These are phyloP conservation scores for Metarhizium humberi DNA, from an alignment of 2,329 filamentous ascomycete species.

Conservation along the genomic window DNA sequence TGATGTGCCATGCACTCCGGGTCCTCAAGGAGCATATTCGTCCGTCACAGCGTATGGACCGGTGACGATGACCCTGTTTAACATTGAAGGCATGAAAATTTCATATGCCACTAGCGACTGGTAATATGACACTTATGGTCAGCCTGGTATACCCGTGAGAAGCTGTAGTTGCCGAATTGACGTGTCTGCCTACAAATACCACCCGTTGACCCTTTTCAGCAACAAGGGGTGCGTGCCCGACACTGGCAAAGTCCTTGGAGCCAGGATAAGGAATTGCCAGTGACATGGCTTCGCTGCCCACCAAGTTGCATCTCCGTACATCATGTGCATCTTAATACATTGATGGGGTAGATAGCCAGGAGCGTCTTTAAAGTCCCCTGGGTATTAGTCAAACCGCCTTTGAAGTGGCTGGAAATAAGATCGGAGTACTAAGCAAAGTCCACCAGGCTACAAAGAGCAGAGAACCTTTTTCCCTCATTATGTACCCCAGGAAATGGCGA, in stretches of 20 bases:
- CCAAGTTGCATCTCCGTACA: neutral
- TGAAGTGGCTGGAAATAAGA: neutral
- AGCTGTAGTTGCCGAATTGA: neutral
- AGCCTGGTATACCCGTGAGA: neutral
- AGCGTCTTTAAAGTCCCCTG: neutral
- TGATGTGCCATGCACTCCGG: too few relatives aligned
- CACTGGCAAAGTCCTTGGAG: neutral
- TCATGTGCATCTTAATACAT: neutral
- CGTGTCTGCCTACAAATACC: neutral
- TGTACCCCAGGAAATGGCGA: neutral
- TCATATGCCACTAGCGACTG: neutral
- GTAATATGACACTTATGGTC: neutral
- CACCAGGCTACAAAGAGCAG: too few relatives aligned
- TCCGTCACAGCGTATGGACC: too few relatives aligned
- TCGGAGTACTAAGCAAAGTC: neutral
- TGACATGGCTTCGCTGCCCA: neutral
- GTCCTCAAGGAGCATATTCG: too few relatives aligned
- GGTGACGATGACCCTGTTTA: too few relatives aligned
- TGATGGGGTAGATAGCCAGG: neutral
- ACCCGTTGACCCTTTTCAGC: neutral
- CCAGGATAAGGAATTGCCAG: neutral
- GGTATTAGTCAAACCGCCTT: neutral
- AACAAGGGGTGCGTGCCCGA: neutral
- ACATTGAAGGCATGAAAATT: too few relatives aligned
- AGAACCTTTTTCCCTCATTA: too few relatives aligned